Evolutionary conservation across 306 rosid species (phyloP).

Genomic region (Vigna nakashimae): DNA sequence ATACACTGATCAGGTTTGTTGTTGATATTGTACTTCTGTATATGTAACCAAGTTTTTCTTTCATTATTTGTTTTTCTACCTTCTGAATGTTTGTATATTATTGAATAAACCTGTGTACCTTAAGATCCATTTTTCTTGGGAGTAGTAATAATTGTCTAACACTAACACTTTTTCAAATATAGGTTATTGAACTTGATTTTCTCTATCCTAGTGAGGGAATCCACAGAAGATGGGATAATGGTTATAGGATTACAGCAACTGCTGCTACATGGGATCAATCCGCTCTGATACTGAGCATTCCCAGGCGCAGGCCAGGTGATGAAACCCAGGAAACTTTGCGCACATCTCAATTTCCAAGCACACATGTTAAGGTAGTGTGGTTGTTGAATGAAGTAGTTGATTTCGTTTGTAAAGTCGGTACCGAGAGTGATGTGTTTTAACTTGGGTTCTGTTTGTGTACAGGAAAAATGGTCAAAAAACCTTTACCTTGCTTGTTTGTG

Average conservation of each 20-base stretch:
- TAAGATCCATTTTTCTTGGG: neutral
- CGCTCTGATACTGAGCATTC: conserved; percentile 91
- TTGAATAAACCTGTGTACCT: conserved; percentile 1
- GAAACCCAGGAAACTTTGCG: conserved; percentile 94
- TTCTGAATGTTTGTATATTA: neutral
- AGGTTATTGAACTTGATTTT: conserved; percentile 99
- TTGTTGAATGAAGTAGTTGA: neutral
- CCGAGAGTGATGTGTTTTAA: neutral
- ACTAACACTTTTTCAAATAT: neutral
- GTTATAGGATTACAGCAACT: conserved; percentile 85
- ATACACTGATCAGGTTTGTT: conserved; percentile 86
- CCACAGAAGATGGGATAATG: conserved; percentile 93
- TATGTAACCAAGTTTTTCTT: neutral
- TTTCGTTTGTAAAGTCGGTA: neutral
- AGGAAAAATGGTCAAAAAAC: conserved; percentile 97
- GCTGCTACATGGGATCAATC: conserved; percentile 98
- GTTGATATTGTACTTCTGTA: conserved; percentile 23
- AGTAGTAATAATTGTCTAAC: no score
- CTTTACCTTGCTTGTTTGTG: conserved; percentile 87
- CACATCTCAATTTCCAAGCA: conserved; percentile 91
- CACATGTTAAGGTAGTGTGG: conserved; percentile 86
- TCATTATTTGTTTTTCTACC: conserved; percentile 7
- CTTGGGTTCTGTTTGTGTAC: conserved; percentile 41
- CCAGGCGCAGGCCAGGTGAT: conserved; percentile 84
- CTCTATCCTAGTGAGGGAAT: conserved; percentile 96